Base-by-base conservation (phyloP, 345 rosid genomes). In the Eucalyptus grandis region DNA sequence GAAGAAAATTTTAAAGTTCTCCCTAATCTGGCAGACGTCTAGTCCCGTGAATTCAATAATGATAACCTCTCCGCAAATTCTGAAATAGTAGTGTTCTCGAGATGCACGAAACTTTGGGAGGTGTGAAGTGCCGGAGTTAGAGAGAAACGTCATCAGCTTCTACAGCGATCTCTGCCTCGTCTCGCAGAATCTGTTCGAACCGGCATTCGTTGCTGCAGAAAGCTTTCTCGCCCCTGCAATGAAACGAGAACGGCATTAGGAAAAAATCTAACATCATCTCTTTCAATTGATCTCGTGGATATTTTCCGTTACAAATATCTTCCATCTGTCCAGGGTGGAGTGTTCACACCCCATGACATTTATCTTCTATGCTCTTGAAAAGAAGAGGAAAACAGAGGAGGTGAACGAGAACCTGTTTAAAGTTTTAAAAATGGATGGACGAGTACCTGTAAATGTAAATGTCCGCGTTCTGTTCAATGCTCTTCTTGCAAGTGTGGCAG, bases 181-280 rank as follows among this genome's bases (percentile, higher is more conserved):
- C 98, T 44, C 92, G 89, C 69, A 95, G 89, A 95, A 96, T 96
- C 93, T 97, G 96, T 86, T 94, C 94, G 93, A 92, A 92, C 80
- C 98, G 92, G 93, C 99, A 98, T 91, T 96, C 96, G 22, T 89
- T 91, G 89, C 97, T 96, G 92, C 99, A 96, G 90, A 97, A 98
- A 5, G 98, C 97, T 86, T 95, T 94, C 50, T 97, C 99, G 31
- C 99, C 99, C 91, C 99, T 97, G 97, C 91, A 89, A 60, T 9
- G 26, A 14, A 82, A 24, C 49, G 5, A 49, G 16, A 31, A n/a
- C 49, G 6, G 47, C 47, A 11, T 40, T 21, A 21, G 83, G 37
- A 37, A 72, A 37, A 72, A 72, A 10, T 72, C 82, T 0, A 21
- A 3, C 46, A 72, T 37, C 82, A 6, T 17, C 82, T 37, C 40